Evolutionary conservation across 108 stramenopile genomes (phyloP).

Genomic region (Pseudonitzschia pungens): DNA sequence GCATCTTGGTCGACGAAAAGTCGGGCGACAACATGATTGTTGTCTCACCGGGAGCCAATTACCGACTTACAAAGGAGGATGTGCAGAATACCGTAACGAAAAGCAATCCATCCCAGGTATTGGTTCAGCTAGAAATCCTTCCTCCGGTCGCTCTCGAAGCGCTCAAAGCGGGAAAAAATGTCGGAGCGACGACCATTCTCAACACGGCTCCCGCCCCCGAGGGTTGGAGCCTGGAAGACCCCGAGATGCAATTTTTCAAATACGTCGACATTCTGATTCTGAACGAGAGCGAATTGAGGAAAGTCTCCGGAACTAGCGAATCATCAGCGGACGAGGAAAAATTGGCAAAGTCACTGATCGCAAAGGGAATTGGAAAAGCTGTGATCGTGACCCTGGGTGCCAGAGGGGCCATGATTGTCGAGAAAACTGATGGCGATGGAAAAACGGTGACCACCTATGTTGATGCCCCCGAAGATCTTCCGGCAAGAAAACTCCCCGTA

Average conservation of each 20-base stretch:
- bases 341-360: slow-evolving; percentile 33
- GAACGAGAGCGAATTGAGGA: slow-evolving; percentile 76
- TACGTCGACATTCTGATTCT: slow-evolving; percentile 77
- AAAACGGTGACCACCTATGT: slow-evolving; percentile 30
- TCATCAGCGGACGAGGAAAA: slow-evolving; percentile 41
- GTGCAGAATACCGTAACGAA: slow-evolving; percentile 38
- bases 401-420: slow-evolving; percentile 81
- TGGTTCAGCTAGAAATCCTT: slow-evolving; percentile 78
- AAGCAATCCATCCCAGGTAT: slow-evolving; percentile 47
- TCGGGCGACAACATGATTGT: slow-evolving; percentile 87
- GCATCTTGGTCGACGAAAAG: slow-evolving; percentile 65
- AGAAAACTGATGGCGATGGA: slow-evolving; percentile 32
- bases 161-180: slow-evolving; percentile 51
- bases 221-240: slow-evolving; percentile 58
- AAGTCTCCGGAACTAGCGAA: slow-evolving; percentile 45
- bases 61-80: slow-evolving; percentile 55
- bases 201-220: slow-evolving; percentile 75
- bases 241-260: slow-evolving; percentile 65
- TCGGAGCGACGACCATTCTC: slow-evolving; percentile 74
- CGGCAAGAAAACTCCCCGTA: slow-evolving; percentile 61
- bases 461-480: slow-evolving; percentile 60
- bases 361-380: slow-evolving; percentile 57
- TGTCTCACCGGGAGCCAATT: slow-evolving; percentile 82
- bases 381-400: slow-evolving; percentile 83
- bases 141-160: slow-evolving; percentile 69